Evolutionary conservation across 805 yeast species (phyloP), one percentile per base, ranked within the genome.

Genomic region (Candida coquimbonensis): DNA sequence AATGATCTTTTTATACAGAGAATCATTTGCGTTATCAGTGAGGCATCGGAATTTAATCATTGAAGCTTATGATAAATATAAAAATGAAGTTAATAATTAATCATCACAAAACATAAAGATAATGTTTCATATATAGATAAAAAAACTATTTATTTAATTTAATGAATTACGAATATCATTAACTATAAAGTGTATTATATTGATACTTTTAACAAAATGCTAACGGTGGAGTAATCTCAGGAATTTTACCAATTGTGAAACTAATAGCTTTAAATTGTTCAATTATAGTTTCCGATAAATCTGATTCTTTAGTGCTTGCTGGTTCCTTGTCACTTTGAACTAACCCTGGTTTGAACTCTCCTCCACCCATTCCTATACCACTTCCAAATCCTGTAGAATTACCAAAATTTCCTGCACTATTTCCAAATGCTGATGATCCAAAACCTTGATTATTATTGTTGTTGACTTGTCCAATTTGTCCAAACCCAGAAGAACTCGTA

Each of bases 191-290:
- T 8, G 24, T 34, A 9, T 16, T 17, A 19, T 17, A 19, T 19
- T 9, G 9, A 16, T 4, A 4, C 3, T 17, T 43, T 46, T 43
- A 66, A 48, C 74, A 66, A 36, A 74, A 58, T 44, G 68, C 71
- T 9, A 70, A 36, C 2, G 93, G 89, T 7, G 95, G 93, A 3
- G 88, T 80, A 7, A 78, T 54, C 48, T 83, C 91, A 0, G 95
- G 95, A 2, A 85, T 77, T 25, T 64, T 62, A 0, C 90, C 91
- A 31, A 84, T 54, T n/a, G 62, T 57, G 52, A 85, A 85, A 5
- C 48, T 44, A 0, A 56, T 52, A 1, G 75, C 68, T 49, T 69
- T 58, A 59, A 85, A 87, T 21, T 73, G 72, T 7, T 63, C 67
- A 9, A 67, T 40, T 0, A 79, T 68, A 3, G 56, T 64, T 5